Base-by-base conservation (phyloP, 1,284 basidiomycete species). In the Cutaneotrichosporon mucoides region DNA sequence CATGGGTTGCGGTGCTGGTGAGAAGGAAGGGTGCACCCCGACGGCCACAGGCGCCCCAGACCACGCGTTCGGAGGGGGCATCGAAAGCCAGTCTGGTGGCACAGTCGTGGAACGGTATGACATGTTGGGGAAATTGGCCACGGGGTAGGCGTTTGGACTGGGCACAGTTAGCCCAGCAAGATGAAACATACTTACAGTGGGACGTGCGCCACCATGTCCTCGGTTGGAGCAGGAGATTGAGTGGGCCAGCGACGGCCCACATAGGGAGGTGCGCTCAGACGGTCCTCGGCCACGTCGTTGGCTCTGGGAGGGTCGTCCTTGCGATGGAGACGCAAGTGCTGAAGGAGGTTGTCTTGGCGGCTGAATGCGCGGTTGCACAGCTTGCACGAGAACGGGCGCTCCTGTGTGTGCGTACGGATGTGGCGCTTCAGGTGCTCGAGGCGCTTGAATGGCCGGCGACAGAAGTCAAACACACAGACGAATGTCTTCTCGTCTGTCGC, bases 371-470 rank as follows among this genome's bases (percentile, higher is more conserved):
- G 90, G 69, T 82, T 80, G 74, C 89, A 94, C 42, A 81, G 80
- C 56, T 82, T 78, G 73, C 92, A 92, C 56, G 81, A 80, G 76
- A 85, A 92, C 0, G 92, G 91, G 48, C 87, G 81, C 76, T 93
- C 91, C 82, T 89, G 83, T 4, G 90, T 92, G 73, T 94, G 92
- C n/a, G 90, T 92, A 56, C 90, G 83, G 40, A 92, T 79, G 76
- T 95, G 92, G 44, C 90, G 80, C 78, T 89, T 89, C 65, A 94
- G 81, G 72, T 94, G 90, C 73, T 94, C 92, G 80, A 88, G 85
- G 8, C 90, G 85, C 81, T 91, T 92, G 84, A 93, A 95, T 62
- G 88, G 79, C 62, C 88, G 82, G 4, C 87, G 85, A 73, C 91
- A 94, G 6, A 67, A 67, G 37, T 67, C 65, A 36, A 65, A 64